Base-by-base conservation (phyloP, 2,329 filamentous ascomycete genomes). In the Beauveria asiatica region DNA sequence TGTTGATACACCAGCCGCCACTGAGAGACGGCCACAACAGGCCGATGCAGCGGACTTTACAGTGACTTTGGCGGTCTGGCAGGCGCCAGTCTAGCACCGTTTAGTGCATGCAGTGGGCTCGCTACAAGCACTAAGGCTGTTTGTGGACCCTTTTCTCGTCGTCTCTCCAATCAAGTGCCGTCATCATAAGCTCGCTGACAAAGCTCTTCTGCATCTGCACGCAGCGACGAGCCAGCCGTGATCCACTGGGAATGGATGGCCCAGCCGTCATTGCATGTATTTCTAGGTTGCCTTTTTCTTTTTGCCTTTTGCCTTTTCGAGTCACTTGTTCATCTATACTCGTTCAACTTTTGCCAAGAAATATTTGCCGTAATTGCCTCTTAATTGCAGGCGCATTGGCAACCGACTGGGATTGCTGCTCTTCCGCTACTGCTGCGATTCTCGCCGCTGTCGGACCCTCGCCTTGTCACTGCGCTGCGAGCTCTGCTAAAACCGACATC, bases 151-250 rank as follows among this genome's bases (percentile, higher is more conserved):
- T 3, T 19, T 16, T 3, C 4, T 9, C 13, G 41, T 7, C 11
- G 37, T 42, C 27, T 6, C 8, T 33, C 57, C 57, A 59, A 59
- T 59, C 39, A 50, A 10, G 5, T 13, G 25, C 10, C n/a, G 13
- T n/a, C 39, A 13, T 44, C 5, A n/a, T 7, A 5, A n/a, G 11
- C 33, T 37, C 52, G 58, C 58, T 60, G 58, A 60, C 58, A 60
- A 59, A 59, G 57, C 57, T 39, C 33, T 10, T 44, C 30, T 41
- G 17, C 21, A 25, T 41, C 46, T 58, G 37, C 13, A 51, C 21
- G 7, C 56, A 39, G 56, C 56, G 56, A 52, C 11, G 17, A 30
- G 37, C 37, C 45, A 52, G 27, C 27, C 13, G 33, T 56, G 51
- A 49, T 60, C 51, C 58, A 60, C 58, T 46, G 51, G 17, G 23